Base-by-base conservation (phyloP, 2,329 filamentous ascomycete species). In the Mycogone perniciosa region DNA sequence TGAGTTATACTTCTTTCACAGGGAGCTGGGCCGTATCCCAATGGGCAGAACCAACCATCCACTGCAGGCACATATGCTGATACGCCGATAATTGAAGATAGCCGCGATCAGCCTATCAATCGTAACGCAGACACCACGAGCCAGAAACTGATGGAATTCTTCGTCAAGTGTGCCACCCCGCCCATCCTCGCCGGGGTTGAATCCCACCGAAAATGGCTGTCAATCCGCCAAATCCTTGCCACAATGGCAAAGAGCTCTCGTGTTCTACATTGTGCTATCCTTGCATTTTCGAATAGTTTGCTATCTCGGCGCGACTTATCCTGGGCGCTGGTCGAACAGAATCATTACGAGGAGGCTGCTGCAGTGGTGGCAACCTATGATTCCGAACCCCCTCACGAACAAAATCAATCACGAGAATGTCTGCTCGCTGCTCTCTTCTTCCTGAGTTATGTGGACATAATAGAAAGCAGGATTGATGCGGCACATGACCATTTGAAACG, bases 181-280 rank as follows among this genome's bases (percentile, higher is more conserved):
- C 76, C 75, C 1, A 78, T 79, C 30, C 67, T 80, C 4, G 72
- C 73, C 13, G 73, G 78, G 44, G 72, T 79, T 0, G 77, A 80
- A 56, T 75, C 74, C 6, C 71, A 75, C 48, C 74, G 73, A 55
- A 75, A 72, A 46, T 80, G 76, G 76, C 64, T 72, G 2, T 66
- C 71, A 0, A 76, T 76, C 56, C 67, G 76, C 5, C 71, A 75
- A 42, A 66, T 73, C 31, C 69, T 80, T 13, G 66, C 74, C 1
- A 65, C 70, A 2, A 76, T 79, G 71, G 70, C 75, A 4, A 64
- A 64, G 13, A 63, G 69, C 7, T 79, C 75, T 0, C 57, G 65
- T 3, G 72, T 80, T 65, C 71, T 79, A 4, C 64, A 64, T 11
- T 68, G 68, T 56, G 73, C 76, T 6, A 73, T 79, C 26, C 64